Evolutionary conservation across 148 eudicot genomes (phyloP).

Genomic region (Silene latifolia): DNA sequence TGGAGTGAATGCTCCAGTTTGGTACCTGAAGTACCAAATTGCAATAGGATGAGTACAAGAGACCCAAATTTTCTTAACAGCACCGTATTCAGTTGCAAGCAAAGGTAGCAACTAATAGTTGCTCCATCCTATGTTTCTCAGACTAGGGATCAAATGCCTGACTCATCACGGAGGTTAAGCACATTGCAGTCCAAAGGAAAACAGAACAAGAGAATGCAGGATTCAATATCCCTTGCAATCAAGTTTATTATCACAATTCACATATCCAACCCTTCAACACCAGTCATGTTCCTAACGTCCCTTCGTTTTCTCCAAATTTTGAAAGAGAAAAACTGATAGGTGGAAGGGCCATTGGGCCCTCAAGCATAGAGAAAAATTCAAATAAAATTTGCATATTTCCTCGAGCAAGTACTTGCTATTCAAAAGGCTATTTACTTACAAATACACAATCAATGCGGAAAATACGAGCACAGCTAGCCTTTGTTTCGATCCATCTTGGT

Average conservation of each 20-base stretch:
- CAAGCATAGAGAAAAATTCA: neutral
- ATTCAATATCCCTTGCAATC: neutral
- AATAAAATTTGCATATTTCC: neutral
- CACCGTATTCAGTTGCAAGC: too few relatives aligned
- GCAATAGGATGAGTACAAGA: constrained; percentile 4
- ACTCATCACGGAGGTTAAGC: neutral
- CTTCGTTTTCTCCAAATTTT: neutral
- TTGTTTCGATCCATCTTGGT: constrained; percentile 95
- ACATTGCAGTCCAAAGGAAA: neutral
- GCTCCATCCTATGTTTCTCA: neutral
- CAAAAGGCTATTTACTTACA: constrained; percentile 52
- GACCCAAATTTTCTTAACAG: neutral
- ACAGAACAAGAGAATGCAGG: neutral
- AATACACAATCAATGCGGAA: constrained; percentile 69
- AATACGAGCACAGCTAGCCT: constrained; percentile 92
- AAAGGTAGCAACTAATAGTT: neutral
- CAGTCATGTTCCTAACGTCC: neutral
- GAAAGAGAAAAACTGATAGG: neutral
- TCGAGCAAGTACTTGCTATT: neutral
- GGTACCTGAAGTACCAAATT: constrained; percentile 57
- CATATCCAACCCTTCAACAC: too few relatives aligned
- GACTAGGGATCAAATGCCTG: too few relatives aligned
- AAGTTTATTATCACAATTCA: neutral
- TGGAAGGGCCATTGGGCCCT: neutral
- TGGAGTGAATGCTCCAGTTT: constrained; percentile 96